phyloP scores from a whole-genome alignment of 2,329 filamentous ascomycete genomes.

The Akanthomyces uredinophilus region DNA sequence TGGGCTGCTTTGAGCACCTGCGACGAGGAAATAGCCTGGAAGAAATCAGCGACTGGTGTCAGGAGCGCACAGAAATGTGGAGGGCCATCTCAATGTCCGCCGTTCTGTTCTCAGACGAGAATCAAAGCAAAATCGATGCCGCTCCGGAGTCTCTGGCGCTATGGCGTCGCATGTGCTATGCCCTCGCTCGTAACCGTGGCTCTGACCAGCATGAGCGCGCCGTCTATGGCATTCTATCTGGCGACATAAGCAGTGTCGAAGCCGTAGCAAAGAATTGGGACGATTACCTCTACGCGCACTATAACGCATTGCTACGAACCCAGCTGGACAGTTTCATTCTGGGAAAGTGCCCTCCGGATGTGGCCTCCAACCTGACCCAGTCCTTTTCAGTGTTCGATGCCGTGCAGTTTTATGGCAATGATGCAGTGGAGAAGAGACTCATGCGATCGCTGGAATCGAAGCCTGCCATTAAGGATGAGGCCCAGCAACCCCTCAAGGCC shows the following conservation, averaged over 20 bases:
- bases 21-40: conserved; percentile 71
- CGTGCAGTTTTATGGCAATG: conserved; percentile 53
- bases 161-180: conserved; percentile 75
- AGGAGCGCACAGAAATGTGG: conserved; percentile 83
- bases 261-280: conserved; percentile 76
- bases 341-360: conserved; percentile 47
- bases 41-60: conserved; percentile 79
- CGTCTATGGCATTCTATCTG: conserved; percentile 85
- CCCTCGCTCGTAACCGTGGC: conserved; percentile 62
- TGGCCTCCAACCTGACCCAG: conserved; percentile 49
- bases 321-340: conserved; percentile 72
- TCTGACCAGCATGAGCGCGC: conserved; percentile 77
- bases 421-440: conserved; percentile 51
- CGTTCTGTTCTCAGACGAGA: conserved; percentile 51
- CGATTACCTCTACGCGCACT: conserved; percentile 80
- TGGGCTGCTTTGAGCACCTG: conserved; percentile 89
- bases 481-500: conserved; percentile 63
- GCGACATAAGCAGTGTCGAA: conserved; percentile 73
- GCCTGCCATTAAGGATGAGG: conserved; percentile 50
- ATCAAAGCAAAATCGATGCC: conserved; percentile 32
- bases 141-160: conserved; percentile 48
- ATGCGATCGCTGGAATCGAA: conserved; percentile 56
- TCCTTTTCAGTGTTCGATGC: conserved; percentile 62
- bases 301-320: conserved; percentile 76
- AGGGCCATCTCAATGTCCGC: conserved; percentile 77